Conservation (phyloP, 495 filamentous ascomycete species). For the Hyphodiscus hymeniophilus region DNA sequence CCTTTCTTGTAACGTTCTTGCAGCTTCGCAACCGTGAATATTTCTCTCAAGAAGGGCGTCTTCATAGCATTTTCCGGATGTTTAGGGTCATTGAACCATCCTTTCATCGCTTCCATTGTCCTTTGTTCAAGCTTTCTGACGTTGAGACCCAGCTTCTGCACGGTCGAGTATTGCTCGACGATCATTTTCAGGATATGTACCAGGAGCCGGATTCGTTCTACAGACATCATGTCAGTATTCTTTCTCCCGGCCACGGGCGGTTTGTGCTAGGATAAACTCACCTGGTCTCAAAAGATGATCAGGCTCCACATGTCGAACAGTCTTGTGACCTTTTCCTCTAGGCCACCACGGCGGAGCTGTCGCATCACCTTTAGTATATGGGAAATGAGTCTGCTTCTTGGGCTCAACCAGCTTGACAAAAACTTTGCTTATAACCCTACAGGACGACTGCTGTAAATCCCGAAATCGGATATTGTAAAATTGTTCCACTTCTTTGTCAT, state of each 20-base stretch:
- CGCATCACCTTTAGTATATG: conserved; percentile 64
- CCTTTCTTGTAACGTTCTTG: conserved; percentile 54
- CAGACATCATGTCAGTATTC: neutral
- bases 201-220: conserved; percentile 55
- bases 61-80: conserved; percentile 31
- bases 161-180: conserved; percentile 31
- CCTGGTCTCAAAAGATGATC: conserved; percentile 74
- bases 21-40: conserved; percentile 55
- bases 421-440: conserved; percentile 65
- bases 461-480: conserved; percentile 60
- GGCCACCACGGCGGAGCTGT: conserved; percentile 85
- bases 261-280: conserved; percentile 29
- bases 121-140: conserved; percentile 37
- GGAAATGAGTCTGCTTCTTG: conserved; percentile 75
- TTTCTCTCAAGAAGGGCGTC: conserved; percentile 46
- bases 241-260: neutral
- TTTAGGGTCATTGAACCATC: conserved; percentile 30
- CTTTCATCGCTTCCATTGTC: conserved; percentile 35
- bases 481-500: conserved; percentile 45
- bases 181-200: conserved; percentile 51
- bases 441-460: conserved; percentile 62
- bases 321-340: conserved; percentile 30
- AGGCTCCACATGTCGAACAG: conserved; percentile 66
- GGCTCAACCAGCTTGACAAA: conserved; percentile 83
- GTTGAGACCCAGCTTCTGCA: conserved; percentile 22